Conservation (phyloP, 768 basidiomycete species). For the Termitomyces sp. region DNA sequence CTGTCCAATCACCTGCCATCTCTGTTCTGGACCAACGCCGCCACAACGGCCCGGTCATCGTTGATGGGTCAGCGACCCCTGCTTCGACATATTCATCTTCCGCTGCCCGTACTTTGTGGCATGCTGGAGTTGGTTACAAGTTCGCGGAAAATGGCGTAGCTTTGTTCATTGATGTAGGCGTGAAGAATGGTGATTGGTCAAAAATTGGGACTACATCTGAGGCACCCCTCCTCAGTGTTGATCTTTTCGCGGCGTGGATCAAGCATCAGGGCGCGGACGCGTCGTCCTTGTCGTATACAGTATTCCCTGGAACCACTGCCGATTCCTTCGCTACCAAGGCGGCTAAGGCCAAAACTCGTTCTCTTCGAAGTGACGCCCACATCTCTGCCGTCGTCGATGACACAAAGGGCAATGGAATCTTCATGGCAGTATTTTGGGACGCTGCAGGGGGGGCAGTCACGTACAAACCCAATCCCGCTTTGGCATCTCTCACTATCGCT, state of each 20-base stretch:
- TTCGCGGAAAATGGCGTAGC: constrained; percentile 27
- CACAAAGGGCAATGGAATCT: constrained; percentile 23
- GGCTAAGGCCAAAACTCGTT: constrained; percentile 15
- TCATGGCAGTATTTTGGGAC: constrained; percentile 43
- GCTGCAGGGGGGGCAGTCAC: constrained; percentile 30
- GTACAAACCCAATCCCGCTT: constrained; percentile 14
- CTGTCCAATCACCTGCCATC: constrained; percentile 37
- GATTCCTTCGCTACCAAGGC: constrained; percentile 22
- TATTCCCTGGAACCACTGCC: constrained; percentile 33
- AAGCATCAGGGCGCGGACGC: constrained; percentile 18
- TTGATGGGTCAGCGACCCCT: constrained; percentile 28
- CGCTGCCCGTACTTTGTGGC: constrained; percentile 46
- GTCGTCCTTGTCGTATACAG: constrained; percentile 29
- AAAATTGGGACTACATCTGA: constrained; percentile 57
- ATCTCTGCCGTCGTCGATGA: constrained; percentile 38
- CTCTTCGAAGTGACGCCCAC: constrained; percentile 25
- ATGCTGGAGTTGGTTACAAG: constrained; percentile 56
- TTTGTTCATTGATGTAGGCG: constrained; percentile 31
- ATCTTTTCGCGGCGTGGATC: constrained; percentile 42
- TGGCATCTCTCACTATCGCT: constrained; percentile 26
- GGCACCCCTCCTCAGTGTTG: constrained; percentile 46
- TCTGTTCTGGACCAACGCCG: constrained; percentile 67
- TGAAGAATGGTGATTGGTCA: constrained; percentile 55
- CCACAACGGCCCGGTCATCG: constrained; percentile 34
- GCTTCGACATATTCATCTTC: not conserved